phyloP scores from a whole-genome alignment of 2,329 filamentous ascomycete species.

The Pseudogymnoascus sp. region DNA sequence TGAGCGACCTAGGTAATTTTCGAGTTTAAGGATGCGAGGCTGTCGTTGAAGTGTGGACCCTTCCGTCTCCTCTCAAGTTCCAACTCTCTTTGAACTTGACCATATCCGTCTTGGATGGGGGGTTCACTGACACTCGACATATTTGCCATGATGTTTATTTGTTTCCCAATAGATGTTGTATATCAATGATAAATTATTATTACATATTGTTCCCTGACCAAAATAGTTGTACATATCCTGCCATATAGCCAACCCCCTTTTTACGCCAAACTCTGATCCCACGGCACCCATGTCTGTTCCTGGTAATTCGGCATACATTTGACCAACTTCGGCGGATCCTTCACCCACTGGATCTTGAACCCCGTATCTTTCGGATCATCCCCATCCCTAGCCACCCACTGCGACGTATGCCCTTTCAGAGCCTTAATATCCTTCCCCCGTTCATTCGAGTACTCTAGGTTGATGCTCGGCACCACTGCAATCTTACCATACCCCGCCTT shows the following conservation, averaged over 20 bases:
- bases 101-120: no score
- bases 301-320: constrained; percentile 11
- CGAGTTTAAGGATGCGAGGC: no score
- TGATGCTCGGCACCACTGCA: constrained; percentile 47
- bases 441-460: constrained; percentile 45
- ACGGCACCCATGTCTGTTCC: constrained; percentile 6
- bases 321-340: constrained; percentile 7
- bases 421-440: constrained; percentile 38
- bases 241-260: background rate
- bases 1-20: no score
- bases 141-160: no score
- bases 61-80: no score
- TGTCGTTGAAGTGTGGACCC: no score
- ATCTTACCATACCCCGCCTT: constrained; percentile 40
- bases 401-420: constrained; percentile 40
- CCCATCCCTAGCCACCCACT: constrained; percentile 26
- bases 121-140: no score
- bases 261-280: constrained; percentile 3
- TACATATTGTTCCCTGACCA: background rate
- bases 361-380: background rate
- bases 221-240: background rate
- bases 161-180: background rate
- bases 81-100: no score
- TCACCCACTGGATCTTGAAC: background rate
- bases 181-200: background rate